These are phyloP conservation scores for Pelargonium fulgidum DNA, from an alignment of 441 rosid species.

Conservation along the genomic window DNA sequence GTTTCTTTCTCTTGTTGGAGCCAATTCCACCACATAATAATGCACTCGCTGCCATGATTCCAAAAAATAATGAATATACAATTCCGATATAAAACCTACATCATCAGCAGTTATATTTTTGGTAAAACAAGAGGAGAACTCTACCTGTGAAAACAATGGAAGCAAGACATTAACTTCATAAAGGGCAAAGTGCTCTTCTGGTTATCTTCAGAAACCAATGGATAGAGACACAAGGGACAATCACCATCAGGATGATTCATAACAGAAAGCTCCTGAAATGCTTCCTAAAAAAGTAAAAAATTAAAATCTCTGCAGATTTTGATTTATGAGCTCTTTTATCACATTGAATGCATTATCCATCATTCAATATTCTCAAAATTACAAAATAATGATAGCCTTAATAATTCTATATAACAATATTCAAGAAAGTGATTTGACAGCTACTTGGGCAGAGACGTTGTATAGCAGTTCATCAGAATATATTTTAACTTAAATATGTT, in stretches of 20 bases:
- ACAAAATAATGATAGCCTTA: neutral
- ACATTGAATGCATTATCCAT: neutral
- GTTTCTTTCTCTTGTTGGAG: slow-evolving; percentile 43
- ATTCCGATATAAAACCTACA: neutral
- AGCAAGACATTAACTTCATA: slow-evolving; percentile 98
- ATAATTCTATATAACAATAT: neutral
- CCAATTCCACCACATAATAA: slow-evolving; percentile 85
- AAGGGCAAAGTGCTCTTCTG: slow-evolving; percentile 43
- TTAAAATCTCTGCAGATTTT: slow-evolving; percentile 2
- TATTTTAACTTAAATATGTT: neutral
- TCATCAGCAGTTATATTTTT: slow-evolving; percentile 8
- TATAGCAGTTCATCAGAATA: neutral
- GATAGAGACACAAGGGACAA: slow-evolving; percentile 72
- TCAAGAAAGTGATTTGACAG: neutral
- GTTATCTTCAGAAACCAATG: slow-evolving; percentile 51
- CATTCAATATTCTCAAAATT: neutral
- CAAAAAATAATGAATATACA: slow-evolving; percentile 10
- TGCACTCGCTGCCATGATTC: slow-evolving; percentile 63
- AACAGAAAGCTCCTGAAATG: slow-evolving; percentile 64
- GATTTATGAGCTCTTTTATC: neutral
- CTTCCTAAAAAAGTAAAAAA: slow-evolving; percentile 46
- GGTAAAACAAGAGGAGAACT: neutral
- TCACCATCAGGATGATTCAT: slow-evolving; percentile 91
- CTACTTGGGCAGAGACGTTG: slow-evolving; percentile 1
- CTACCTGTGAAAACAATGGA: slow-evolving; percentile 86